These are phyloP conservation scores for Podospora pseudopauciseta DNA, from an alignment of 495 filamentous ascomycete species.

Conservation along the genomic window DNA sequence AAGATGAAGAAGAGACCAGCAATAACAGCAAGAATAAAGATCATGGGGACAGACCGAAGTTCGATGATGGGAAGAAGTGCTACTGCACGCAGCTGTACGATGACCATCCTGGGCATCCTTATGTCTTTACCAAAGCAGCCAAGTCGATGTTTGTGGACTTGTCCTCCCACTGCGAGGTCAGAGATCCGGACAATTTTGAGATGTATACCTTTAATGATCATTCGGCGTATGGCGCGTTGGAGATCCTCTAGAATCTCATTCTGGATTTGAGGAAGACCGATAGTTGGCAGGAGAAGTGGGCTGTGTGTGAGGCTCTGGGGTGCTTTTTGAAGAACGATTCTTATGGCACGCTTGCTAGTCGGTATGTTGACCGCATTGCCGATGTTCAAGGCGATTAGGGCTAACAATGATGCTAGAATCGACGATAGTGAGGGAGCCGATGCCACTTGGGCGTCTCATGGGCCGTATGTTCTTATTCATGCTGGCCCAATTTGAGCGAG, in stretches of 20 bases:
- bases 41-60: slow-evolving; percentile 12
- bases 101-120: slow-evolving; percentile 43
- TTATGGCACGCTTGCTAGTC: neutral
- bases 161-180: slow-evolving; percentile 21
- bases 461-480: slow-evolving; percentile 38
- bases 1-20: slow-evolving; percentile 15
- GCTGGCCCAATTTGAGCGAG: slow-evolving; percentile 34
- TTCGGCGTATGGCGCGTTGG: slow-evolving; percentile 31
- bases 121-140: slow-evolving; percentile 37
- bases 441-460: slow-evolving; percentile 22
- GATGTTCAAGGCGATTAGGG: neutral
- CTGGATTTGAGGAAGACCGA: slow-evolving; percentile 36
- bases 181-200: slow-evolving; percentile 34
- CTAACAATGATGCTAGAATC: slow-evolving; percentile 15
- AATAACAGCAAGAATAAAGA: slow-evolving; percentile 13
- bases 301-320: slow-evolving; percentile 31
- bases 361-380: neutral
- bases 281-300: slow-evolving; percentile 37
- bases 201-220: slow-evolving; percentile 43
- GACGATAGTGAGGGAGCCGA: slow-evolving; percentile 28
- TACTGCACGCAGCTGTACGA: slow-evolving; percentile 37
- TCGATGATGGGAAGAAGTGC: slow-evolving; percentile 34
- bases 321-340: slow-evolving; percentile 16
- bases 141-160: slow-evolving; percentile 25
- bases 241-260: slow-evolving; percentile 37